These are phyloP conservation scores for Penicillium sp. DNA, from an alignment of 2,329 filamentous ascomycete species.

Conservation along the genomic window DNA sequence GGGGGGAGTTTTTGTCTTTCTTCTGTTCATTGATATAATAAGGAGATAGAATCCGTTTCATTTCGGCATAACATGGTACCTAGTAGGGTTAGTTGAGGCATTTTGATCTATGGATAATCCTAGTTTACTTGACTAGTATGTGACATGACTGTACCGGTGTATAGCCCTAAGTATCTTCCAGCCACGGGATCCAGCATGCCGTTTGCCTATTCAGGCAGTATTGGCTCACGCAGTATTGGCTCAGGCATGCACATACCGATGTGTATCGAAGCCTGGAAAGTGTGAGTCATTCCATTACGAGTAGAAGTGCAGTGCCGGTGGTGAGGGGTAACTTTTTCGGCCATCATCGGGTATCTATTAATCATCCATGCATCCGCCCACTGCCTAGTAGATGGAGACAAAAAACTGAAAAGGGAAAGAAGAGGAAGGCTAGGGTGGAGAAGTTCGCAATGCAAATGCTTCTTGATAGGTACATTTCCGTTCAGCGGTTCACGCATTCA, in stretches of 20 bases:
- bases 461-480: neutral
- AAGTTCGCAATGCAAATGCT: neutral
- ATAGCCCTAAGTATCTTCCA: neutral
- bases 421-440: neutral
- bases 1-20: neutral
- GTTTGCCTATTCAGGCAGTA: neutral
- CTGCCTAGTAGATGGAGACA: neutral
- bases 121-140: neutral
- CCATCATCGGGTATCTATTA: conserved; percentile 3
- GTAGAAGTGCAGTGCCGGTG: neutral
- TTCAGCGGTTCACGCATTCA: neutral
- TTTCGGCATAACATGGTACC: neutral
- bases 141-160: too few species aligned
- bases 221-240: too few species aligned
- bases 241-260: neutral
- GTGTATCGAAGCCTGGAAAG: neutral
- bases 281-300: neutral
- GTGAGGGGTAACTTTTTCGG: conserved; percentile 6
- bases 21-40: neutral
- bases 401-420: too few species aligned
- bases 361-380: neutral
- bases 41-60: neutral
- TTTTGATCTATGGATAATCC: neutral
- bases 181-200: neutral
- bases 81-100: neutral